Evolutionary conservation across 2,329 filamentous ascomycete species (phyloP).

Genomic region (Neopestalotiopsis rosae): DNA sequence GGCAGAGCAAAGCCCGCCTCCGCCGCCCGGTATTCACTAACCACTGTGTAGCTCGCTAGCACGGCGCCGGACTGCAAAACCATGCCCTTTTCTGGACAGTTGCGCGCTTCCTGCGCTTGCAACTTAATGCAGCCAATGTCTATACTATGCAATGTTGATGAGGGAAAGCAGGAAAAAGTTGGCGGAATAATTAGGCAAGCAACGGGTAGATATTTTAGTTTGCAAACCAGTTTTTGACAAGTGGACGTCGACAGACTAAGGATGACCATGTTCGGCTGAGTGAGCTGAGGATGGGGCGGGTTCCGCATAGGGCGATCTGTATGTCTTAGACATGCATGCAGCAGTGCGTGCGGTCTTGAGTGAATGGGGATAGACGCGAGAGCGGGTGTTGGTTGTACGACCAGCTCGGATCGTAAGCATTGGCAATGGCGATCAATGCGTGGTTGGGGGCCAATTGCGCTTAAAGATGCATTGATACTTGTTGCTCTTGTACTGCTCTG

Average conservation of each 20-base stretch:
- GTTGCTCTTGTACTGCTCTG: background rate
- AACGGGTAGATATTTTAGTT: background rate
- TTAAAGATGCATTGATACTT: constrained; percentile 1
- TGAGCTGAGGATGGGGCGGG: constrained; percentile 17
- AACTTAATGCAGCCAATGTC: background rate
- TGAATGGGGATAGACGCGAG: constrained; percentile 16
- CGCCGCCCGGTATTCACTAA: background rate
- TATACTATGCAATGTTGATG: background rate
- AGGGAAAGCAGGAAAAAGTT: background rate
- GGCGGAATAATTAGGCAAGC: background rate
- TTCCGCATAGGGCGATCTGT: constrained; percentile 15
- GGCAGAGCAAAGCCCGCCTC: background rate
- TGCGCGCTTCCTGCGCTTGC: constrained; percentile 1
- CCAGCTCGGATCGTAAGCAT: constrained; percentile 4
- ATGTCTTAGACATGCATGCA: constrained; percentile 24
- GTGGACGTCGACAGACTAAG: background rate
- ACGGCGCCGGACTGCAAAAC: background rate
- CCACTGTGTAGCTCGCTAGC: background rate
- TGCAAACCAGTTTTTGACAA: constrained; percentile 14
- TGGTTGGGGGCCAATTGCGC: background rate
- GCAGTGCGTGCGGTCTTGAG: constrained; percentile 15
- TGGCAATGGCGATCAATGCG: background rate
- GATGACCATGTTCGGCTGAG: constrained; percentile 21
- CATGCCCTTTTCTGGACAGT: background rate
- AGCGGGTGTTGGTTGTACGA: background rate